phyloP scores from a whole-genome alignment of 768 basidiomycete species.

The Psilocybe sp. region DNA sequence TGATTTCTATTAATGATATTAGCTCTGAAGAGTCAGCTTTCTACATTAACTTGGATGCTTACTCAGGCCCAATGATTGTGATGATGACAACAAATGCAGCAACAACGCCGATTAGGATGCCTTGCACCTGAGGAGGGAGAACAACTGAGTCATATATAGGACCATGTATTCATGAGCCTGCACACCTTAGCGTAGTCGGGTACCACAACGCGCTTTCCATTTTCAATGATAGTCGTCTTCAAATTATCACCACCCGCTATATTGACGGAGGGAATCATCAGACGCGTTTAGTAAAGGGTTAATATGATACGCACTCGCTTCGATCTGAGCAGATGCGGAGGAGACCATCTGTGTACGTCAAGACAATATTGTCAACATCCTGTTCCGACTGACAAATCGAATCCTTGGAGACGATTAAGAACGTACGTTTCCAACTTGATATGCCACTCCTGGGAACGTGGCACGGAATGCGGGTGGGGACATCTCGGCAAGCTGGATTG shows the following conservation, averaged over 20 bases:
- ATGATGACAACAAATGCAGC: constrained; percentile 74
- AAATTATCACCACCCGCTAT: constrained; percentile 62
- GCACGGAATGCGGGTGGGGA: constrained; percentile 88
- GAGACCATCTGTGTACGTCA: constrained; percentile 48
- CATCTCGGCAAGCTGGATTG: constrained; percentile 80
- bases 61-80: constrained; percentile 77
- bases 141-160: constrained; percentile 6
- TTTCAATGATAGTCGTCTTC: constrained; percentile 42
- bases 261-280: too few relatives aligned
- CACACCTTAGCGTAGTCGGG: constrained; percentile 62
- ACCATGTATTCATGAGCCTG: constrained; percentile 6
- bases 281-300: constrained; percentile 15
- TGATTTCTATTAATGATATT: constrained; percentile 48
- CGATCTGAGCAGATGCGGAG: constrained; percentile 76
- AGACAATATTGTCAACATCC: neutral
- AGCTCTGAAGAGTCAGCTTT: neutral
- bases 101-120: constrained; percentile 84
- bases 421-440: constrained; percentile 75
- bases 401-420: constrained; percentile 6
- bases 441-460: constrained; percentile 82
- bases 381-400: neutral
- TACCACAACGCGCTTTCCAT: constrained; percentile 40
- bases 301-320: constrained; percentile 49
- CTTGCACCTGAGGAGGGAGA: constrained; percentile 52
- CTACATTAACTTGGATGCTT: constrained; percentile 22